phyloP scores from a whole-genome alignment of 441 rosid genomes.

The Caryocar brasiliense region DNA sequence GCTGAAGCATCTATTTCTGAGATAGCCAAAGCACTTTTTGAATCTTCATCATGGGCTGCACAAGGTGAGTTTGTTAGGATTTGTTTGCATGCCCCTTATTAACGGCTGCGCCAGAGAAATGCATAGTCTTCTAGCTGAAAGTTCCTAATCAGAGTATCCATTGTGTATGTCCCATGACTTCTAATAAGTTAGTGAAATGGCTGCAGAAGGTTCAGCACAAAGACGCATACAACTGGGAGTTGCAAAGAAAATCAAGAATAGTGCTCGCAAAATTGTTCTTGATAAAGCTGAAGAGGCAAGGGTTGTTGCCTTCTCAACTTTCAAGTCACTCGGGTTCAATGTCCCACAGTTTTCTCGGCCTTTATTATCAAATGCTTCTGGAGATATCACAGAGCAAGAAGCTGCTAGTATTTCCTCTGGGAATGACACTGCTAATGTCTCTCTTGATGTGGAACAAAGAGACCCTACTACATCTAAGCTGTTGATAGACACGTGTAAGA shows the following conservation, averaged over 20 bases:
- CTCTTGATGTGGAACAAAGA: conserved; percentile 18
- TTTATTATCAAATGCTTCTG: conserved; percentile 24
- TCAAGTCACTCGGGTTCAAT: conserved; percentile 77
- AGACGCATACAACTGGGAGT: conserved; percentile 69
- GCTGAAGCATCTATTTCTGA: conserved; percentile 94
- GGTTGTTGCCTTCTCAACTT: conserved; percentile 82
- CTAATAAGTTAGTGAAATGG: conserved; percentile 14
- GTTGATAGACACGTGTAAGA: conserved; percentile 23
- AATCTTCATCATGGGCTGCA: conserved; percentile 73
- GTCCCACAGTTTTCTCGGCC: conserved; percentile 59
- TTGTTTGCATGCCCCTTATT: background rate
- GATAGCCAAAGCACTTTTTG: conserved; percentile 83
- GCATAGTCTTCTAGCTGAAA: background rate
- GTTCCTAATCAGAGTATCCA: background rate
- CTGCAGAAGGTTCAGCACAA: conserved; percentile 60
- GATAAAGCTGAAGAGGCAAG: conserved; percentile 98
- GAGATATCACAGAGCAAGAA: conserved; percentile 26
- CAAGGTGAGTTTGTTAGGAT: conserved; percentile 50
- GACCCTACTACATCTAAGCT: conserved; percentile 26
- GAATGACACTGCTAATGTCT: conserved; percentile 20
- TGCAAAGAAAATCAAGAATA: conserved; percentile 91
- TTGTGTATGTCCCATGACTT: background rate
- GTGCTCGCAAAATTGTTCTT: conserved; percentile 91
- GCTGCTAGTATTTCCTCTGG: conserved; percentile 18
- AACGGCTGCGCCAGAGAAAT: background rate